Evolutionary conservation across 2,329 filamentous ascomycete species (phyloP).

Genomic region (Apiospora phragmitis): DNA sequence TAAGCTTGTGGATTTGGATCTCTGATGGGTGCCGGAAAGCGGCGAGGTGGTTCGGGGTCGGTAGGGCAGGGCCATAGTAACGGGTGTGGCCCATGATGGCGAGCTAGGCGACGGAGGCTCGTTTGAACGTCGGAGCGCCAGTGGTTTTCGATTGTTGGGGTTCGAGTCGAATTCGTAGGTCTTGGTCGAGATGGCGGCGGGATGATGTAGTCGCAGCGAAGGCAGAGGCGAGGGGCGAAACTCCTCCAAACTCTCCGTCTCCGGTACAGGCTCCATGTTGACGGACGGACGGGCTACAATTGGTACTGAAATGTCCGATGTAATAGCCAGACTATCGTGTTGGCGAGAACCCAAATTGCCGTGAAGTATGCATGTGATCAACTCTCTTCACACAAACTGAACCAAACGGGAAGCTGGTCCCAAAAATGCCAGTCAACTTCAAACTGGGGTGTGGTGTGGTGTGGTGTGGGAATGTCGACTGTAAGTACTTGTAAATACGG

Average conservation of each 20-base stretch:
- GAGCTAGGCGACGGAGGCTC: conserved; percentile 54
- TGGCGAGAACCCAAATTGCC: neutral
- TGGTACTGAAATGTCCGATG: neutral
- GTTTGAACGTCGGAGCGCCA: conserved; percentile 56
- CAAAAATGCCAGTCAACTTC: neutral
- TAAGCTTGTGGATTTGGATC: conserved; percentile 59
- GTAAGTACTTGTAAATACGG: neutral
- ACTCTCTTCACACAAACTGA: neutral
- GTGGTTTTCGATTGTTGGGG: conserved; percentile 44
- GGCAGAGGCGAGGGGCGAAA: conserved; percentile 61
- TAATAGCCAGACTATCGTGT: neutral
- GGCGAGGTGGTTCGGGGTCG: conserved; percentile 64
- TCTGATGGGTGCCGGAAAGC: conserved; percentile 54
- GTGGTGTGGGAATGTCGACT: neutral
- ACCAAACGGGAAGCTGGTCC: neutral
- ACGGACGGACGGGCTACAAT: neutral
- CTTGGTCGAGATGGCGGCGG: conserved; percentile 33
- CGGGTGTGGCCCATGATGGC: conserved; percentile 47
- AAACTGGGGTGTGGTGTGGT: neutral
- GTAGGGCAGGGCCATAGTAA: conserved; percentile 48
- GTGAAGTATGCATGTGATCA: neutral
- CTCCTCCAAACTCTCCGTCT: conserved; percentile 68
- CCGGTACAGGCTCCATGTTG: conserved; percentile 67
- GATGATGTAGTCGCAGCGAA: conserved; percentile 47
- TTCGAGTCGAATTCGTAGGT: conserved; percentile 8